Evolutionary conservation across 192 early-diverging fungal genomes (phyloP), one percentile per base, ranked within the genome.

Genomic region (Phlyctochytrium planicorne): DNA sequence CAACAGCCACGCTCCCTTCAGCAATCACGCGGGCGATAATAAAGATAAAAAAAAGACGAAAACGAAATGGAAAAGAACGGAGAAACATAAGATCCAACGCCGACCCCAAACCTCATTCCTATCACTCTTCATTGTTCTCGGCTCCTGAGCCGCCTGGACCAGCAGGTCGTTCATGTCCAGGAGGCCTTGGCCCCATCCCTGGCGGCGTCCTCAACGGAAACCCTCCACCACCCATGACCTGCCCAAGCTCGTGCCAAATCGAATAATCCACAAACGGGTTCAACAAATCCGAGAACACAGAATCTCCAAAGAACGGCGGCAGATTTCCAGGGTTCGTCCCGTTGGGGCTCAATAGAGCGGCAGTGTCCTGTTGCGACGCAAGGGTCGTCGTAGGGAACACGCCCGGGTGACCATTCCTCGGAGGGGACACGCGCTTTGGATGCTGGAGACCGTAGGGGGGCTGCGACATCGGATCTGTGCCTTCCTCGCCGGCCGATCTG

Each of bases 281-380:
- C 53, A 80, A 47, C 32, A 80, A 52, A 53, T 80, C 78, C 17
- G 74, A 67, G 37, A 80, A 80, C 47, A 80, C 63, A 2, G 74
- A 76, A 60, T 77, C 78, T 6, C 4, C 66, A 30, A 75, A 77
- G 30, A 59, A 59, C 16, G 59, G 68, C 20, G 60, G 53, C 2
- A 30, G 60, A 33, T 29, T 61, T 6, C 61, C 61, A 14, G 3
- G 20, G 3, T 6, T 34, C 14, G 27, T 62, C 30, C 33, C 33
- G 34, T 34, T 23, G 10, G 40, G 40, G 40, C 40, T 47, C 40
- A 47, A 47, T 20, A 47, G 40, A 6, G 20, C 40, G 6, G 40
- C 20, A 6, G 40, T 6, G 40, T 47, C 40, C 6, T 6, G 40
- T 14, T 47, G 40, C 10, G 6, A 14, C 10, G 10, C 20, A 6